Evolutionary conservation across 2,329 filamentous ascomycete species (phyloP).

Genomic region (Colletotrichum sp.): DNA sequence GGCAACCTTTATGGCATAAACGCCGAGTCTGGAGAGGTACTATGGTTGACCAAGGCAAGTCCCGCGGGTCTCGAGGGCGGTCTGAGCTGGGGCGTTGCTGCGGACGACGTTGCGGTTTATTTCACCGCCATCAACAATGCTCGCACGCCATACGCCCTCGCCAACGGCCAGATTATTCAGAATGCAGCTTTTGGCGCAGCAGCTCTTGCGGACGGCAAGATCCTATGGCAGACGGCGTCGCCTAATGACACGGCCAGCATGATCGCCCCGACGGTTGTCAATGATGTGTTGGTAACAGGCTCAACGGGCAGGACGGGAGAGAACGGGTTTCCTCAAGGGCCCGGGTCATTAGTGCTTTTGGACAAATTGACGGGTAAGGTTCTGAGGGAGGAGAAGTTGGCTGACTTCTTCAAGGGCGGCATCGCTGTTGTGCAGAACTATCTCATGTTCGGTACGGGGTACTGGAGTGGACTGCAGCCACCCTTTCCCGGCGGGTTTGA

Average conservation of each 20-base stretch:
- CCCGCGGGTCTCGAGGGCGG: neutral
- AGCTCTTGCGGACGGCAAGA: neutral
- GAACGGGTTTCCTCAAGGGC: neutral
- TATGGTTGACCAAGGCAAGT: neutral
- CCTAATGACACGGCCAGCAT: neutral
- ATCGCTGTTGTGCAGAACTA: neutral
- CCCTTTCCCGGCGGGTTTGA: neutral
- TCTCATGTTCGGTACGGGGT: neutral
- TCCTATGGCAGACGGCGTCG: neutral
- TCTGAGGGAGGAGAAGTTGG: neutral
- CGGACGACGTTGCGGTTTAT: neutral
- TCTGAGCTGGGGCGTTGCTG: neutral
- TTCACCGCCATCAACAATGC: neutral
- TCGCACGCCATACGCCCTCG: neutral
- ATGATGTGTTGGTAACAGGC: neutral
- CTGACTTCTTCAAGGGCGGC: neutral
- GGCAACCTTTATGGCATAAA: neutral
- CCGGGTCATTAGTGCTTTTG: neutral
- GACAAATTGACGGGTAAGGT: neutral
- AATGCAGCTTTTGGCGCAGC: neutral
- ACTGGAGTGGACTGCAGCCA: neutral
- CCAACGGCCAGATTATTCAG: neutral
- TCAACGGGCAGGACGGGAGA: neutral
- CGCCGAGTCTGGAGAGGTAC: neutral
- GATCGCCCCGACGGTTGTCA: neutral